These are phyloP conservation scores for Aspergillus eucalypticola DNA, from an alignment of 2,329 filamentous ascomycete genomes.

Conservation along the genomic window DNA sequence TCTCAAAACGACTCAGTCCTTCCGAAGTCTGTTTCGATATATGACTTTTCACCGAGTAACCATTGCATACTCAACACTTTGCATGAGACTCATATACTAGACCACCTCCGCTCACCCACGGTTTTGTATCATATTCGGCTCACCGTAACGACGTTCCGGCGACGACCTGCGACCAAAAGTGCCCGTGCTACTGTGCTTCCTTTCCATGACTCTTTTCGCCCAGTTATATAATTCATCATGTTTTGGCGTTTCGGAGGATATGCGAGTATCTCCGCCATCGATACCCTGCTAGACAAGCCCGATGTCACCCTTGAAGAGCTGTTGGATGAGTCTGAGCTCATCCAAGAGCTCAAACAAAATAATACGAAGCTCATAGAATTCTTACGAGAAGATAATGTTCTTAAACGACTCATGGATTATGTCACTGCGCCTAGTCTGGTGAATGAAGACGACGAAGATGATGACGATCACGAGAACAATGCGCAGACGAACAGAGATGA, in stretches of 20 bases:
- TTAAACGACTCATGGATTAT: constrained; percentile 85
- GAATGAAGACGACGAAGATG: constrained; percentile 53
- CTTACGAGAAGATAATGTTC: constrained; percentile 79
- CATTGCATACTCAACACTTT: constrained; percentile 11
- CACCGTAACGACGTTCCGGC: constrained; percentile 30
- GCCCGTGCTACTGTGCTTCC: constrained; percentile 21
- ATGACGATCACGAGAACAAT: constrained; percentile 48
- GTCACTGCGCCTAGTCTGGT: constrained; percentile 72
- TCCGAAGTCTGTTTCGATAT: not conserved
- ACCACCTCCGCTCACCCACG: constrained; percentile 16
- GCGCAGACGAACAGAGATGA: constrained; percentile 29
- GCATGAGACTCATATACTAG: constrained; percentile 16
- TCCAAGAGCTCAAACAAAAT: constrained; percentile 97
- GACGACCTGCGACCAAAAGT: constrained; percentile 24
- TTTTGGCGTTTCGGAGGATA: constrained; percentile 99
- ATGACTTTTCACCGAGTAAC: not conserved
- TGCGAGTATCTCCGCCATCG: constrained; percentile 94
- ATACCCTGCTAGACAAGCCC: constrained; percentile 92
- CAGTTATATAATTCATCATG: constrained; percentile 66
- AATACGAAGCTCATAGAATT: constrained; percentile 98
- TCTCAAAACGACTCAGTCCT: constrained; percentile 14
- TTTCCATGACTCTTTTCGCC: constrained; percentile 40
- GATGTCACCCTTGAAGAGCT: constrained; percentile 95
- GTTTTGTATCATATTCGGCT: constrained; percentile 29
- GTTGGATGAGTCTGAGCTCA: constrained; percentile 91